A percentile compares a stretch with the other conserved stretches of the same genome.
Evolutionary conservation across 176 grass and related monocot species (phyloP).

Genomic region (Themeda triandra): DNA sequence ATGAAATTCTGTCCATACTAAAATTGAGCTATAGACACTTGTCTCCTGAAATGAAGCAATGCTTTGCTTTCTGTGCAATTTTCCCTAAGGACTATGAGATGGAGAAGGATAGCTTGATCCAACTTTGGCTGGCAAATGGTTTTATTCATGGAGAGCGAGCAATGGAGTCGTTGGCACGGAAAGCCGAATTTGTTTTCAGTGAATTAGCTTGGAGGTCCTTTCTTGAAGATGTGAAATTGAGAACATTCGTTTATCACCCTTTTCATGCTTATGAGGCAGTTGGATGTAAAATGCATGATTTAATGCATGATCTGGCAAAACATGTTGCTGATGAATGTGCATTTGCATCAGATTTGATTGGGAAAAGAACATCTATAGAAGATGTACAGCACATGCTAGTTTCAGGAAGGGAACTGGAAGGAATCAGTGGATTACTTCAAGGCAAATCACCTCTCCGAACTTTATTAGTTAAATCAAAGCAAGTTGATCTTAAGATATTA

Average conservation of each 20-base stretch:
- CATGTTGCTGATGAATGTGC: neutral
- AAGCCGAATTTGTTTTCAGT: neutral
- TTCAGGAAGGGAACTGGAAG: no score
- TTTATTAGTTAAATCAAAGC: no score
- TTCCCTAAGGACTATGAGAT: constrained; percentile 13
- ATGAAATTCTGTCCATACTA: neutral
- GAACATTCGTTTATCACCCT: accelerated
- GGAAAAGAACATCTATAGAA: neutral
- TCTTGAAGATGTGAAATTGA: neutral
- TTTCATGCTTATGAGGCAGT: no score
- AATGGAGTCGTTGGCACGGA: no score
- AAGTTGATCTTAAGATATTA: no score
- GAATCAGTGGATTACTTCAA: no score
- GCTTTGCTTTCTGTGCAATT: constrained; percentile 9
- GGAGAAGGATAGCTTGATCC: neutral
- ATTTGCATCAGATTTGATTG: neutral
- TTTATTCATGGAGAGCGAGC: no score
- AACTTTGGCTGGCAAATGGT: constrained; percentile 4
- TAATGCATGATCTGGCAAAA: constrained; percentile 30
- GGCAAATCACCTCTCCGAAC: no score
- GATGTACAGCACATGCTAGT: no score
- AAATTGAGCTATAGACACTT: constrained; percentile 10
- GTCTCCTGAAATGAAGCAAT: constrained; percentile 6
- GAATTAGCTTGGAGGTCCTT: constrained; percentile 26
- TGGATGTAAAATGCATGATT: constrained; percentile 23